A percentile compares a stretch with the other conserved stretches of the same genome.
Conservation (phyloP, 208 protist species). For the Trypanosoma rangeli region DNA sequence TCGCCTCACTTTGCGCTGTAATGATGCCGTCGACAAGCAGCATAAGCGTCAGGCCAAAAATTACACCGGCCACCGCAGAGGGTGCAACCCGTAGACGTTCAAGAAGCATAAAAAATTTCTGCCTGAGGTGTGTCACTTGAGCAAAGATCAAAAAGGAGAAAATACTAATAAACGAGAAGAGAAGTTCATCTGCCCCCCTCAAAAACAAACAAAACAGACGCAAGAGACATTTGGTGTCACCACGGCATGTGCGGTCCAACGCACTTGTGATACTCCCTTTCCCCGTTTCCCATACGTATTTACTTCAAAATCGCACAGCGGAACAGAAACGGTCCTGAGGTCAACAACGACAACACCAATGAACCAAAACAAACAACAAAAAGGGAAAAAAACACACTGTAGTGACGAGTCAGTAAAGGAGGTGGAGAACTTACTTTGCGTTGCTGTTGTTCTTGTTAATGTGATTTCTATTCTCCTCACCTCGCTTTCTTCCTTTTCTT, state of each 20-base stretch:
- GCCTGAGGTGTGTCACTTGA: conserved; percentile 1
- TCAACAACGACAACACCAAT: not conserved
- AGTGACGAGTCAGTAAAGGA: not conserved
- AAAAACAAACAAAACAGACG: not conserved
- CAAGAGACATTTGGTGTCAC: no score
- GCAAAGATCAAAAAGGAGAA: not conserved
- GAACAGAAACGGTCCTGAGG: not conserved
- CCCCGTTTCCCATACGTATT: not conserved
- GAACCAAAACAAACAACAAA: conserved; percentile 10
- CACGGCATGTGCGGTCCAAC: not conserved
- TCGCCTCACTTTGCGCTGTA: conserved; percentile 40
- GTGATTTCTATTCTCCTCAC: conserved; percentile 6
- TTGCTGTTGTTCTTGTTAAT: no score
- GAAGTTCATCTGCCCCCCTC: not conserved
- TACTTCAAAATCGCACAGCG: not conserved
- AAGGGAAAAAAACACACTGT: conserved; percentile 6
- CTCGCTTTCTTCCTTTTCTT: conserved; percentile 18
- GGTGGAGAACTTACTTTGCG: not conserved
- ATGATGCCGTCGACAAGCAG: conserved; percentile 63
- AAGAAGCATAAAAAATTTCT: conserved; percentile 17
- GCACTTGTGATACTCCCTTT: not conserved
- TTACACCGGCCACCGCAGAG: conserved; percentile 45
- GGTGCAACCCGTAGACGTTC: conserved; percentile 16
- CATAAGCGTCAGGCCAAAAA: conserved; percentile 58
- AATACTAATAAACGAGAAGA: not conserved